A percentile compares a stretch with the other conserved stretches of the same genome.
phyloP scores from a whole-genome alignment of 495 filamentous ascomycete species.

The Aspergillus bertholletiae region DNA sequence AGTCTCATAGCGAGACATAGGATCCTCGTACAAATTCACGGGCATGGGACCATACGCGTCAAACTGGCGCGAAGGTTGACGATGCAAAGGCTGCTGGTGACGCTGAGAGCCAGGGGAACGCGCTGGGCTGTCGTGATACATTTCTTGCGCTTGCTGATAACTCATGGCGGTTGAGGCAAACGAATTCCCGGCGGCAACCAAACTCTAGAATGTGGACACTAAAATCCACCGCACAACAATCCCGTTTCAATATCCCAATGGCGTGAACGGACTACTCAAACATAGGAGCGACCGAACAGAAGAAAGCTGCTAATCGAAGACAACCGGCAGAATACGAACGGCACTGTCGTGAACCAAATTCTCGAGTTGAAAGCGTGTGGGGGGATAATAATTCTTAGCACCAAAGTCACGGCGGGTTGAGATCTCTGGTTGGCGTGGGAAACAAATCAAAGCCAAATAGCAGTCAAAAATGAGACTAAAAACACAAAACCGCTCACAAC shows the following conservation, averaged over 20 bases:
- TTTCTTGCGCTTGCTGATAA: slow-evolving; percentile 58
- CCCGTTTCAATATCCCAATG: slow-evolving; percentile 28
- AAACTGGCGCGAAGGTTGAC: slow-evolving; percentile 66
- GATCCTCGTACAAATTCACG: slow-evolving; percentile 62
- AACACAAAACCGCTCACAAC: slow-evolving; percentile 17
- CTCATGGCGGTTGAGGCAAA: slow-evolving; percentile 38
- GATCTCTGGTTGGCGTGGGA: slow-evolving; percentile 5
- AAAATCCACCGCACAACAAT: slow-evolving; percentile 43
- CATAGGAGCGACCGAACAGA: slow-evolving; percentile 33
- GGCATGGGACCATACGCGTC: slow-evolving; percentile 61
- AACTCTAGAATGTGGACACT: slow-evolving; percentile 40
- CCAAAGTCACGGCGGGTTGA: slow-evolving; percentile 19
- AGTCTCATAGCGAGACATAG: slow-evolving; percentile 56
- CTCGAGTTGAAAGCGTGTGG: slow-evolving; percentile 10
- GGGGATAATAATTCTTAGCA: slow-evolving; percentile 19
- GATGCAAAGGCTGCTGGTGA: slow-evolving; percentile 62
- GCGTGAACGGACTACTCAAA: slow-evolving; percentile 24
- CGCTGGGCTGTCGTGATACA: slow-evolving; percentile 60
- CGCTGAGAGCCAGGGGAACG: slow-evolving; percentile 61
- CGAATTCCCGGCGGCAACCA: slow-evolving; percentile 27
- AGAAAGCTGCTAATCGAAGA: slow-evolving; percentile 12
- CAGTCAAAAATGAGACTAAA: slow-evolving; percentile 10
- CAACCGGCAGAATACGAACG: slow-evolving; percentile 5
- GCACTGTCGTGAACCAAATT: slow-evolving; percentile 16
- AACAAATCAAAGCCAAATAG: slow-evolving; percentile 14